phyloP scores from a whole-genome alignment of 176 grass and related monocot species.

The Olyra latifolia region DNA sequence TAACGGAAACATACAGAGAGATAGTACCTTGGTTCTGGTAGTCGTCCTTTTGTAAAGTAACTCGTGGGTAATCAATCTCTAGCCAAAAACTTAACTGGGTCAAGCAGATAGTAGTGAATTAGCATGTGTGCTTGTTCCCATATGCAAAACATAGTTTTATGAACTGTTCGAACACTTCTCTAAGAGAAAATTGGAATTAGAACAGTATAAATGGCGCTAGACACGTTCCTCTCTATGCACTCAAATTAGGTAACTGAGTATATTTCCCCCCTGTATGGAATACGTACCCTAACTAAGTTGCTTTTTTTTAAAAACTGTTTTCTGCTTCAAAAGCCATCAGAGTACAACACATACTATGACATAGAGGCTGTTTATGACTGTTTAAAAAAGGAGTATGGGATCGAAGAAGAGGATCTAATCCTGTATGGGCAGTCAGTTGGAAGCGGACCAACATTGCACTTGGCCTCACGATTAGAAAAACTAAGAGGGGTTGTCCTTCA shows the following conservation, averaged over 20 bases:
- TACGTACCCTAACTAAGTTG: conserved; percentile 23
- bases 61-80: conserved; percentile 34
- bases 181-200: neutral
- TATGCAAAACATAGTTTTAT: neutral
- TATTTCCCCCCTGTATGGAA: conserved; percentile 20
- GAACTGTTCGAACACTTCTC: neutral
- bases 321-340: conserved; percentile 70
- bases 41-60: conserved; percentile 42
- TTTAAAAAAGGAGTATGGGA: conserved; percentile 84
- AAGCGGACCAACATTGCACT: conserved; percentile 94
- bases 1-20: no score
- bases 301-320: conserved; percentile 24
- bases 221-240: neutral
- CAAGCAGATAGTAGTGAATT: conserved; percentile 22
- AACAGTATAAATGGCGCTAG: neutral
- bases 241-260: neutral
- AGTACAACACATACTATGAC: conserved; percentile 94
- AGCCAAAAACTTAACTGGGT: conserved; percentile 22
- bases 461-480: conserved; percentile 71
- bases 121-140: conserved; percentile 29
- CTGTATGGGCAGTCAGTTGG: conserved; percentile 99
- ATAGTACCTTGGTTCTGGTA: conserved; percentile 45
- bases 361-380: conserved; percentile 98
- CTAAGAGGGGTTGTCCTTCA: conserved; percentile 95
- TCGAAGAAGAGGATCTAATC: conserved; percentile 86